These are phyloP conservation scores for Picochlorum sp. DNA, from an alignment of 139 green algal species.

Conservation along the genomic window DNA sequence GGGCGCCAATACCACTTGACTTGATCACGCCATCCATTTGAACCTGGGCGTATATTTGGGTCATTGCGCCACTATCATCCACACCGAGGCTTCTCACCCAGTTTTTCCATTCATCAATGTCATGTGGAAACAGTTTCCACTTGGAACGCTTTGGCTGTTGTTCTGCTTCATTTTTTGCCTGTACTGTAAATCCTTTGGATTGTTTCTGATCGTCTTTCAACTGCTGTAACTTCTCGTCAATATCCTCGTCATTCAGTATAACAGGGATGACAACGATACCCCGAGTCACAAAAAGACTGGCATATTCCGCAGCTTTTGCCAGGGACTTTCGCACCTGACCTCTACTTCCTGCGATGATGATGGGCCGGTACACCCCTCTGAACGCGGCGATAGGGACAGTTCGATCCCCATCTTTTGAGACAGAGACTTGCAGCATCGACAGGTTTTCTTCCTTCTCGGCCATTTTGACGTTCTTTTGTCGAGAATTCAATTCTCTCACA, in stretches of 20 bases:
- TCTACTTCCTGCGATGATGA: slow-evolving; percentile 66
- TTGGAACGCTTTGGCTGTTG: neutral
- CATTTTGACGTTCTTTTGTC: slow-evolving; percentile 37
- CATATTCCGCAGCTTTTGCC: slow-evolving; percentile 40
- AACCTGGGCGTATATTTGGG: slow-evolving; percentile 46
- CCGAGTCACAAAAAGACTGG: slow-evolving; percentile 49
- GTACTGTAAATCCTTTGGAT: slow-evolving; percentile 9
- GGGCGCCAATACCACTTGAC: slow-evolving; percentile 54
- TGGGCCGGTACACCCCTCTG: slow-evolving; percentile 57
- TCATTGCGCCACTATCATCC: slow-evolving; percentile 26
- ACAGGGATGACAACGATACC: slow-evolving; percentile 56
- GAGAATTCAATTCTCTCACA: slow-evolving; percentile 47
- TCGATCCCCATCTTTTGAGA: slow-evolving; percentile 27
- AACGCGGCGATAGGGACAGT: slow-evolving; percentile 68
- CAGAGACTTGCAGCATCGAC: slow-evolving; percentile 61
- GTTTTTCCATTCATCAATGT: slow-evolving; percentile 45
- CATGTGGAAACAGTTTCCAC: slow-evolving; percentile 53
- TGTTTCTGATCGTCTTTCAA: slow-evolving; percentile 56
- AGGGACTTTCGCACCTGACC: slow-evolving; percentile 46
- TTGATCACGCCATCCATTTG: slow-evolving; percentile 85
- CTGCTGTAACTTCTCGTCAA: slow-evolving; percentile 40
- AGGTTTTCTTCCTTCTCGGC: slow-evolving; percentile 73
- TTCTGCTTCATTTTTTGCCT: slow-evolving; percentile 37
- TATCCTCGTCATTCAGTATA: slow-evolving; percentile 35
- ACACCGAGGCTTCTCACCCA: slow-evolving; percentile 56